Conservation (phyloP, 495 filamentous ascomycete genomes). For the Antarctomyces pellizariae region DNA sequence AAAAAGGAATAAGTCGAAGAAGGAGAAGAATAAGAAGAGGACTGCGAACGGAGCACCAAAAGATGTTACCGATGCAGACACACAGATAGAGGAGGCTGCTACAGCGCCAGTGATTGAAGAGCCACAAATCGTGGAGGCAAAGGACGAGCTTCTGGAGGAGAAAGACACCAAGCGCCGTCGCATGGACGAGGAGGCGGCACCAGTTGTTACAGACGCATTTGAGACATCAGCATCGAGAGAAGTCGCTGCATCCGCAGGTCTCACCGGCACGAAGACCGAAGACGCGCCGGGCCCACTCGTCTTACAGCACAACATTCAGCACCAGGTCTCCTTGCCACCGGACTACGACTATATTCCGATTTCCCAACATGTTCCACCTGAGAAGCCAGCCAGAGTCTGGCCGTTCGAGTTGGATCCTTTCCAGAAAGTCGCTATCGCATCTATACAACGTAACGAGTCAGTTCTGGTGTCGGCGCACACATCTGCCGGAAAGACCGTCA, state of each 20-base stretch:
- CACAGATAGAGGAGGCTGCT: conserved; percentile 24
- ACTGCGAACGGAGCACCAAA: conserved; percentile 61
- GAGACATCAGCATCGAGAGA: conserved; percentile 90
- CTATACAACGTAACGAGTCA: conserved; percentile 87
- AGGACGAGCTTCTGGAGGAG: conserved; percentile 17
- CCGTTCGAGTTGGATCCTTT: conserved; percentile 91
- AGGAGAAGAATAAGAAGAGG: conserved; percentile 53
- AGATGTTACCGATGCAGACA: conserved; percentile 21
- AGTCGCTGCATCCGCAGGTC: conserved; percentile 57
- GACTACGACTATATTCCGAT: conserved; percentile 87
- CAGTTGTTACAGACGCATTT: conserved; percentile 80
- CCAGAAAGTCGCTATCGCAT: conserved; percentile 76
- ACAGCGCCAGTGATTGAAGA: conserved; percentile 12
- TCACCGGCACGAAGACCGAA: conserved; percentile 27
- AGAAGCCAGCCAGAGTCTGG: conserved; percentile 59
- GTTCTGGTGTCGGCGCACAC: conserved; percentile 94
- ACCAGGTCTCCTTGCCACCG: conserved; percentile 86
- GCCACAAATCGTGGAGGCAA: conserved; percentile 14
- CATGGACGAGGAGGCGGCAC: conserved; percentile 46
- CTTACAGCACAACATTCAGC: conserved; percentile 87
- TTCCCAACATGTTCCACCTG: conserved; percentile 67
- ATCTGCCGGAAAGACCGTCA: conserved; percentile 91
- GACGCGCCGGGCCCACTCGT: conserved; percentile 38
- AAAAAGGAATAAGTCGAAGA: conserved; percentile 17
- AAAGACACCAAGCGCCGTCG: conserved; percentile 52